Percentiles rank a stretch among this genome's conserved stretches.
Evolutionary conservation across 768 basidiomycete species (phyloP).

Genomic region (Leccinum truebloodii): DNA sequence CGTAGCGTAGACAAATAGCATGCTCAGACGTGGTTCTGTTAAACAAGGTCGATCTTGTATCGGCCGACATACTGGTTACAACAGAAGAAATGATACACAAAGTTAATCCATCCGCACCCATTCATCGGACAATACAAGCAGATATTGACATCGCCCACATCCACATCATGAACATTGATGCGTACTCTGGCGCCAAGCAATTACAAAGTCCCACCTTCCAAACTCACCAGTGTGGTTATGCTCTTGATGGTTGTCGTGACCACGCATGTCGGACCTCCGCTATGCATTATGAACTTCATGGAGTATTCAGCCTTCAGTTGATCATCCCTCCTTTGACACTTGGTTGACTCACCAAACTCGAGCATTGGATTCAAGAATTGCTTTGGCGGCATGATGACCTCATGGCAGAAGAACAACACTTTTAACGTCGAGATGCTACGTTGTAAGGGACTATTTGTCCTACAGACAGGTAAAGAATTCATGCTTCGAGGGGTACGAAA

Average conservation of each 20-base stretch:
- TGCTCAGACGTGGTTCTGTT: conserved; percentile 88
- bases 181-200: conserved; percentile 58
- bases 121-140: conserved; percentile 70
- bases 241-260: conserved; percentile 28
- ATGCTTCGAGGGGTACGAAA: conserved; percentile 91
- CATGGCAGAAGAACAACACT: conserved; percentile 31
- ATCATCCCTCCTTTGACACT: conserved; percentile 58
- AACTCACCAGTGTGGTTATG: conserved; percentile 37
- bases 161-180: conserved; percentile 64
- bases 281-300: conserved; percentile 68
- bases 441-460: conserved; percentile 81
- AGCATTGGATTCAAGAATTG: conserved; percentile 77
- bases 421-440: conserved; percentile 64
- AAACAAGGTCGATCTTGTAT: conserved; percentile 86
- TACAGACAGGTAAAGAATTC: conserved; percentile 54
- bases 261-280: conserved; percentile 37
- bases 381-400: conserved; percentile 77
- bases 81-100: conserved; percentile 64
- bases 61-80: conserved; percentile 41
- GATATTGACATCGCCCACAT: conserved; percentile 72
- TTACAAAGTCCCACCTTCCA: conserved; percentile 23
- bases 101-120: conserved; percentile 78
- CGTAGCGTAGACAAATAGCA: conserved; percentile 78
- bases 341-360: conserved; percentile 53
- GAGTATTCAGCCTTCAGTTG: conserved; percentile 80